Base-by-base conservation (phyloP, 176 grass and related monocot genomes). In the Eragrostis nindensis region DNA sequence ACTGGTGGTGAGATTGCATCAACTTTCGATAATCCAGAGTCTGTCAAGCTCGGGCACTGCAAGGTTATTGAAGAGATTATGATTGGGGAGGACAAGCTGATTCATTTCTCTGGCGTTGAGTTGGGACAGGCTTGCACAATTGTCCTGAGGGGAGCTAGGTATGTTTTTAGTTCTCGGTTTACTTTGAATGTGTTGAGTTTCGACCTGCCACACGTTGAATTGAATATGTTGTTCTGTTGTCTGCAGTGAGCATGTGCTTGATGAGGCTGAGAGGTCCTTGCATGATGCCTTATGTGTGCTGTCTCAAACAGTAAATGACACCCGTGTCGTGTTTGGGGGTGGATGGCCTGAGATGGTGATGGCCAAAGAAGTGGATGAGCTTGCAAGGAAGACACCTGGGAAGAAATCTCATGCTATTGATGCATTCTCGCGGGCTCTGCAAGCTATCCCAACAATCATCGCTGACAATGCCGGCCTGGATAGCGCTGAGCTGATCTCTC, bases 331-430 rank as follows among this genome's bases (percentile, higher is more conserved):
- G 27, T 87, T 95, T 70, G 96, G 96, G 0, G 92, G 96, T 81
- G 96, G 96, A 81, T 98, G 96, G 92, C 92, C 92, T 19, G 95
- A 98, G 88, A 95, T 98, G 90, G 74, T 93, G 40, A 98, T 98
- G 92, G 71, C 90, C 48, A 98, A 93, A 83, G 92, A 88, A 66
- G 95, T 95, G 8, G 95, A 93, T 54, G 90, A 89, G 32, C 90
- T 95, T 71, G 95, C 95, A 57, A 91, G 86, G 36, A 98, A 82
- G 75, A 98, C 95, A 27, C 90, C 95, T 77, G 95, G 95, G 71
- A 98, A 98, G 86, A 95, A 80, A 63, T 95, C 90, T 78, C 92
- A 95, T 76, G 95, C 92, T 2, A 98, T 98, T 0, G 95, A 95
- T 19, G 92, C 92, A 2, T 98, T 95, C 26, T 95, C 95, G 0